A percentile compares a stretch with the other conserved stretches of the same genome.
Evolutionary conservation across 106 monocot genomes (phyloP).

Genomic region (Dioscorea alata): DNA sequence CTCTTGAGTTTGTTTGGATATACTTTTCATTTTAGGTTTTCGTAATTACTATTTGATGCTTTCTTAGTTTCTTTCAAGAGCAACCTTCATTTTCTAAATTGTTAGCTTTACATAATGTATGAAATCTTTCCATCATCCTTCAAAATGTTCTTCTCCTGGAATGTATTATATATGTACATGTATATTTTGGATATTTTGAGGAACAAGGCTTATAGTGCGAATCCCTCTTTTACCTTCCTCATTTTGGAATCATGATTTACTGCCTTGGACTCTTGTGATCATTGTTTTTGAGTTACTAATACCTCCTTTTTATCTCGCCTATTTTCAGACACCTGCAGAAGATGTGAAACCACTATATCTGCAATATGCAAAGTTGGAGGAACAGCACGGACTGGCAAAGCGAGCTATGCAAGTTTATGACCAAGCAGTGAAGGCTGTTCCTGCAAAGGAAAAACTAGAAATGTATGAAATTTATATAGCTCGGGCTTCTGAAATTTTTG

Average conservation of each 20-base stretch:
- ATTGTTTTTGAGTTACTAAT: background rate
- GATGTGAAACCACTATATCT: conserved; percentile 83
- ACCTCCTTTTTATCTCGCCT: background rate
- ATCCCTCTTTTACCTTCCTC: background rate
- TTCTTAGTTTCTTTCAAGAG: too few relatives aligned
- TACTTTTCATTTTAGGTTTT: too few relatives aligned
- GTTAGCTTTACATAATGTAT: too few relatives aligned
- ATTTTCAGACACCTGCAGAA: conserved; percentile 73
- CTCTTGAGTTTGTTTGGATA: too few relatives aligned
- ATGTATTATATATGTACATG: too few relatives aligned
- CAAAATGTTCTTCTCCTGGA: too few relatives aligned
- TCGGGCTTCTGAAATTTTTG: conserved; percentile 91
- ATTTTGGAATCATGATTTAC: background rate
- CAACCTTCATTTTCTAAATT: too few relatives aligned
- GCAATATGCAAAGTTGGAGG: conserved; percentile 95
- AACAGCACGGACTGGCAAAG: conserved; percentile 88
- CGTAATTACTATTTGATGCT: too few relatives aligned
- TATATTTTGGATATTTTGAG: too few relatives aligned
- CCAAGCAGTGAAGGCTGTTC: conserved; percentile 79
- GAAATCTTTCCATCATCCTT: too few relatives aligned
- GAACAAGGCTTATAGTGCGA: background rate
- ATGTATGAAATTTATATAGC: conserved; percentile 99
- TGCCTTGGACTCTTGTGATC: background rate
- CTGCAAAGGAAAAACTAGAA: conserved; percentile 70
- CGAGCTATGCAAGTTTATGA: conserved; percentile 97